Conservation (phyloP, 2,329 filamentous ascomycete species). For the Aspergillus neotritici region DNA sequence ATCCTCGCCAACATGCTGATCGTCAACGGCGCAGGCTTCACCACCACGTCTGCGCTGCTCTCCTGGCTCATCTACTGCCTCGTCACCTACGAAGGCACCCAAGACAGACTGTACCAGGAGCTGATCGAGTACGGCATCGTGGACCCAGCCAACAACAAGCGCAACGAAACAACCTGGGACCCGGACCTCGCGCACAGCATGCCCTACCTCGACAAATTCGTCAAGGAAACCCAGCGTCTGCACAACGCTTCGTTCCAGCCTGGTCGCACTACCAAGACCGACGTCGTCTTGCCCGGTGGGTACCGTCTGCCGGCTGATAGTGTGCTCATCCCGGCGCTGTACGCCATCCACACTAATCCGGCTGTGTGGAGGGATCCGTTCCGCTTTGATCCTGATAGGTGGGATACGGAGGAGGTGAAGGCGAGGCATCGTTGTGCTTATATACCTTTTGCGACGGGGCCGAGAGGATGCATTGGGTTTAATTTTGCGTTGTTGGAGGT, state of each 20-base stretch:
- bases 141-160: slow-evolving; percentile 9
- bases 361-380: slow-evolving; percentile 54
- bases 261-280: slow-evolving; percentile 51
- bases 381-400: slow-evolving; percentile 56
- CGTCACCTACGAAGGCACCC: slow-evolving; percentile 49
- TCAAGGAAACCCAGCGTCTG: slow-evolving; percentile 57
- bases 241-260: slow-evolving; percentile 61
- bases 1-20: slow-evolving; percentile 42
- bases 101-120: slow-evolving; percentile 54
- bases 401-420: slow-evolving; percentile 51
- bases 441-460: slow-evolving; percentile 53
- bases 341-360: slow-evolving; percentile 48
- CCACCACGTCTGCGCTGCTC: slow-evolving; percentile 52
- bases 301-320: slow-evolving; percentile 51
- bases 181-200: slow-evolving; percentile 35
- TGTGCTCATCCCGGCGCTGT: slow-evolving; percentile 50
- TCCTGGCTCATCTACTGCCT: slow-evolving; percentile 54
- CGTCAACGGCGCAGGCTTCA: slow-evolving; percentile 54
- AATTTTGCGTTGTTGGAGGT: slow-evolving; percentile 58
- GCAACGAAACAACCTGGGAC: slow-evolving; percentile 38
- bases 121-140: slow-evolving; percentile 45
- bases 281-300: slow-evolving; percentile 56
- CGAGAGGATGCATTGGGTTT: slow-evolving; percentile 56
- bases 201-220: slow-evolving; percentile 47
- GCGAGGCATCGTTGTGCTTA: slow-evolving; percentile 48